phyloP scores from a whole-genome alignment of 768 basidiomycete genomes.

The Tricholoma flavovirens region DNA sequence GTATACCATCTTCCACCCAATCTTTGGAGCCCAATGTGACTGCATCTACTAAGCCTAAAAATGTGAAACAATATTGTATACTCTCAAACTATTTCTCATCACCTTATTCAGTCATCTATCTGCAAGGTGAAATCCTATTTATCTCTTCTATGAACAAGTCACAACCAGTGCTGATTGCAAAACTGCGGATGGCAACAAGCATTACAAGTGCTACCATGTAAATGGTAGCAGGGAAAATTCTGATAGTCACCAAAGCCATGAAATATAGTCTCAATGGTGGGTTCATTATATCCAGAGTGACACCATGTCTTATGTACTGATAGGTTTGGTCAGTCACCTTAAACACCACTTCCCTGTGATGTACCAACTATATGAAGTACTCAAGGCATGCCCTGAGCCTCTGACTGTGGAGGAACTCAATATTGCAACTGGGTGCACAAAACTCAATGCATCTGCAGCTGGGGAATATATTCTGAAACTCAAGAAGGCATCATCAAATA shows the following conservation, averaged over 20 bases:
- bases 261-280: conserved; percentile 2
- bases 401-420: not conserved
- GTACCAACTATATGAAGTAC: not conserved
- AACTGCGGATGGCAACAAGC: conserved; percentile 13
- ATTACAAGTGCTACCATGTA: conserved; percentile 17
- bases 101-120: not conserved
- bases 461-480: not conserved
- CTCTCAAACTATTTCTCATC: not conserved
- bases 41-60: not conserved
- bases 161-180: not conserved
- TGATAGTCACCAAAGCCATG: conserved; percentile 13
- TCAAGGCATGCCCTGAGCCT: not conserved
- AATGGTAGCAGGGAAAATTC: conserved; percentile 11
- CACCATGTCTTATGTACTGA: not conserved
- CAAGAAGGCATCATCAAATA: not conserved
- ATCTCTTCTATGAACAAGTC: not conserved
- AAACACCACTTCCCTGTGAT: not conserved
- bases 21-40: not conserved
- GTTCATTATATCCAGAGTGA: not conserved
- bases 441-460: not conserved
- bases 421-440: not conserved
- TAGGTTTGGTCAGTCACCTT: not conserved
- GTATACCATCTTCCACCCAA: not conserved
- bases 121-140: not conserved
- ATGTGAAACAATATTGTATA: not conserved